These are phyloP conservation scores for Physaria fendleri DNA, from an alignment of 345 rosid genomes.

Conservation along the genomic window DNA sequence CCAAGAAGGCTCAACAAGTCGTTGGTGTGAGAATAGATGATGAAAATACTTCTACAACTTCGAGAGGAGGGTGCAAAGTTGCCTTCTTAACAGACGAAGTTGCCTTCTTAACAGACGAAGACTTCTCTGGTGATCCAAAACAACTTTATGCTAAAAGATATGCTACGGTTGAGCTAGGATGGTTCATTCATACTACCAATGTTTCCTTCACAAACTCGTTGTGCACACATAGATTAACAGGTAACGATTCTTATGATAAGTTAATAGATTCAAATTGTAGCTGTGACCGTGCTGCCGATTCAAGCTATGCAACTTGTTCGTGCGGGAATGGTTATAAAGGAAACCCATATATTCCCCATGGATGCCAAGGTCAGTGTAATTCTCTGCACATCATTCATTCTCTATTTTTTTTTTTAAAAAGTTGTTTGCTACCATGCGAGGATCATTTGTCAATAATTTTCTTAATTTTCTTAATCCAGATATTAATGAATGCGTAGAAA, in stretches of 20 bases:
- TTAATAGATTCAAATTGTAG: too few relatives aligned
- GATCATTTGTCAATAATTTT: too few relatives aligned
- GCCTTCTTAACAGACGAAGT: not conserved
- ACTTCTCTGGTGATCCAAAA: not conserved
- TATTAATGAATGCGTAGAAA: too few relatives aligned
- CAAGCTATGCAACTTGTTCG: conserved; percentile 1
- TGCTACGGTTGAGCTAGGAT: not conserved
- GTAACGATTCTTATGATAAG: too few relatives aligned
- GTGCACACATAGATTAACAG: not conserved
- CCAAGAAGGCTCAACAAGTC: not conserved
- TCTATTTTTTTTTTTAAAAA: too few relatives aligned
- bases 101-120: not conserved
- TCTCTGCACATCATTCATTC: not conserved
- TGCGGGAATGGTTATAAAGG: conserved; percentile 25
- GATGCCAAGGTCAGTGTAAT: conserved; percentile 7
- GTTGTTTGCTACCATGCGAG: too few relatives aligned
- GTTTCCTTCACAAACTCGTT: not conserved
- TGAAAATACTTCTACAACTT: not conserved
- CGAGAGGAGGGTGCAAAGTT: not conserved
- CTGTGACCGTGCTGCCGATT: not conserved
- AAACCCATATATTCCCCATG: conserved; percentile 14
- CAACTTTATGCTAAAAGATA: not conserved
- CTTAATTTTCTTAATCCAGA: too few relatives aligned
- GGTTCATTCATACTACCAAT: not conserved
- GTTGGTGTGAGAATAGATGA: not conserved